A percentile compares a stretch with the other conserved stretches of the same genome.
These are phyloP conservation scores for Ramaria rubella DNA, from an alignment of 768 basidiomycete species.

Conservation along the genomic window DNA sequence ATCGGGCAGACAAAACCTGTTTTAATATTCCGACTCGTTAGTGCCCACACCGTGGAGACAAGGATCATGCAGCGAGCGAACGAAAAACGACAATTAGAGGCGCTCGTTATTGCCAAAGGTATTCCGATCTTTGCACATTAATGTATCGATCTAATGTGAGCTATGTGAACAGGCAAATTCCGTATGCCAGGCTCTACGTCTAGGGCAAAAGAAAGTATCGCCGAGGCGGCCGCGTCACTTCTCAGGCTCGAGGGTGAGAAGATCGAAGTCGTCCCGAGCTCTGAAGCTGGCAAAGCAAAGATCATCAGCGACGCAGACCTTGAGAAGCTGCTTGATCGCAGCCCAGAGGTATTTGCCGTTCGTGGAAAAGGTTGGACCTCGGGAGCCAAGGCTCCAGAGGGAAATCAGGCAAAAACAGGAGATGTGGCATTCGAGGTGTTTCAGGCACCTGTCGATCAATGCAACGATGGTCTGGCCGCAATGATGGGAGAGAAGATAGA, in stretches of 20 bases:
- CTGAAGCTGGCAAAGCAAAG: slow-evolving; percentile 57
- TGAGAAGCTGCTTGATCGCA: slow-evolving; percentile 72
- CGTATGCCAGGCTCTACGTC: slow-evolving; percentile 52
- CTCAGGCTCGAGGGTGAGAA: slow-evolving; percentile 82
- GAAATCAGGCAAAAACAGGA: slow-evolving; percentile 19
- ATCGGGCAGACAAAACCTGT: slow-evolving; percentile 93
- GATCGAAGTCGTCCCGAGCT: slow-evolving; percentile 77
- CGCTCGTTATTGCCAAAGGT: slow-evolving; percentile 93
- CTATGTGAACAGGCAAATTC: slow-evolving; percentile 60
- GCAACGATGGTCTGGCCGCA: slow-evolving; percentile 62
- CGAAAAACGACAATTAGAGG: slow-evolving; percentile 87
- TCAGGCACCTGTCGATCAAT: slow-evolving; percentile 54
- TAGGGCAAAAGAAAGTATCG: slow-evolving; percentile 57
- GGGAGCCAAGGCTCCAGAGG: slow-evolving; percentile 21
- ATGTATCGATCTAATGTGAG: not conserved
- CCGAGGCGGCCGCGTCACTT: slow-evolving; percentile 74
- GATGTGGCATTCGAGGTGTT: slow-evolving; percentile 74
- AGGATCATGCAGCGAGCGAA: slow-evolving; percentile 84
- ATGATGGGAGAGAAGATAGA: slow-evolving; percentile 47
- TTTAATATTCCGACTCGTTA: slow-evolving; percentile 81
- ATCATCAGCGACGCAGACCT: slow-evolving; percentile 82
- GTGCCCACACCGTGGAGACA: slow-evolving; percentile 84
- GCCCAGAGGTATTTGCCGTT: slow-evolving; percentile 63
- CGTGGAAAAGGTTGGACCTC: slow-evolving; percentile 73
- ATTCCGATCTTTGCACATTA: not conserved